Conservation (phyloP, 768 basidiomycete genomes). For the Chalciporus chontae region DNA sequence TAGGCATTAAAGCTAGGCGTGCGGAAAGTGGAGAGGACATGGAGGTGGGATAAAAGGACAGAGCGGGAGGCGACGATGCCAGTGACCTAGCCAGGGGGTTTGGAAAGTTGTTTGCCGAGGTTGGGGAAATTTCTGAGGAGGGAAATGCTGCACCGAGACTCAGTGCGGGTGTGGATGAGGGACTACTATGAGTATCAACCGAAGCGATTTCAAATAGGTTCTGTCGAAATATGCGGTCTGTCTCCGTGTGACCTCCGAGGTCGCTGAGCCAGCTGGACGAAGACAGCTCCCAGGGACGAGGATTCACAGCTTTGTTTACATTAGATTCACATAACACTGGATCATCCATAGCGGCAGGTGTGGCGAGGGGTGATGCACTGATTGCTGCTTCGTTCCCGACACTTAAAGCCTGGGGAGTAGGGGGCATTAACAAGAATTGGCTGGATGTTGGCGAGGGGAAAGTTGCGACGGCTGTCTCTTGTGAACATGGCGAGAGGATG, state of each 20-base stretch:
- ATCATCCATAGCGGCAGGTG: conserved; percentile 4
- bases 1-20: conserved; percentile 24
- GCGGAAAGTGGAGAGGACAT: conserved; percentile 14
- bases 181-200: conserved; percentile 17
- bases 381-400: conserved; percentile 8
- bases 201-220: conserved; percentile 16
- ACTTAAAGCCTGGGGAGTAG: conserved; percentile 17
- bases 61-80: conserved; percentile 9
- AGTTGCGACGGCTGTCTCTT: conserved; percentile 6
- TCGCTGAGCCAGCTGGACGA: conserved; percentile 31
- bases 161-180: conserved; percentile 23
- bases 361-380: conserved; percentile 11
- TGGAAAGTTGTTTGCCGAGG: conserved; percentile 12
- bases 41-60: conserved; percentile 8
- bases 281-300: conserved; percentile 17
- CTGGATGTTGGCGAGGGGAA: conserved; percentile 28
- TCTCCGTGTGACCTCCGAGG: conserved; percentile 30
- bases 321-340: conserved; percentile 6
- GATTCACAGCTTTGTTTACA: conserved; percentile 13
- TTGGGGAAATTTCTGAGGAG: conserved; percentile 15
- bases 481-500: conserved; percentile 4
- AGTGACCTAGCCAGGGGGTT: conserved; percentile 16
- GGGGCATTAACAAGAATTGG: conserved; percentile 26
- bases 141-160: conserved; percentile 22
- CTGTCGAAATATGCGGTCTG: conserved; percentile 29